Evolutionary conservation across 805 yeast species (phyloP).

Genomic region (Cyberlindnera bimundalis): DNA sequence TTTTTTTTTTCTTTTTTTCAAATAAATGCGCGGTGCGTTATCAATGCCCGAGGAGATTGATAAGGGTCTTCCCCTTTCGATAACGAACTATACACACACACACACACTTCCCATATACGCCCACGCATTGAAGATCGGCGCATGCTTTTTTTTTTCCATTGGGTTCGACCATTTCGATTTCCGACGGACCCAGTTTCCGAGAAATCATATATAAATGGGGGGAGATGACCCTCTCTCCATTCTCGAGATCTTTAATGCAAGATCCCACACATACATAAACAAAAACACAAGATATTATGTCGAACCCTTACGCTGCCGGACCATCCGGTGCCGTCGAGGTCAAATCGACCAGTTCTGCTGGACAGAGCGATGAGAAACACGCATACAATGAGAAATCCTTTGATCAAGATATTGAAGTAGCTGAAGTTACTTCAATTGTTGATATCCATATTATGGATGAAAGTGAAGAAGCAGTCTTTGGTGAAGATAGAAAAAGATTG

Average conservation of each 20-base stretch:
- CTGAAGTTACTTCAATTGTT: slow-evolving; percentile 11
- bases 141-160: too few species aligned
- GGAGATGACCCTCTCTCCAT: too few species aligned
- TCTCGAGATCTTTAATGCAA: not conserved
- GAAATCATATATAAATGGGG: too few species aligned
- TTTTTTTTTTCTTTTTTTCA: too few species aligned
- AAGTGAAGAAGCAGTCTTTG: slow-evolving; percentile 14
- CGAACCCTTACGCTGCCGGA: slow-evolving; percentile 1
- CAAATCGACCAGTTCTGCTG: slow-evolving; percentile 1
- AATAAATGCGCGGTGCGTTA: too few species aligned
- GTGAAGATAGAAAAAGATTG: slow-evolving; percentile 17
- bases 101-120: too few species aligned
- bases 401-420: slow-evolving; percentile 16
- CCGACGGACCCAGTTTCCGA: too few species aligned
- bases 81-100: too few species aligned
- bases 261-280: not conserved
- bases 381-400: slow-evolving; percentile 7
- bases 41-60: too few species aligned
- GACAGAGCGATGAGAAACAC: slow-evolving; percentile 8
- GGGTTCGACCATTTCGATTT: too few species aligned
- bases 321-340: not conserved
- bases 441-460: slow-evolving; percentile 12
- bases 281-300: not conserved
- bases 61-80: too few species aligned
- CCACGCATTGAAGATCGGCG: too few species aligned